Evolutionary conservation across 2,329 filamentous ascomycete genomes (phyloP), one percentile per base, ranked within the genome.

Genomic region (Conoideocrella luteorostrata): DNA sequence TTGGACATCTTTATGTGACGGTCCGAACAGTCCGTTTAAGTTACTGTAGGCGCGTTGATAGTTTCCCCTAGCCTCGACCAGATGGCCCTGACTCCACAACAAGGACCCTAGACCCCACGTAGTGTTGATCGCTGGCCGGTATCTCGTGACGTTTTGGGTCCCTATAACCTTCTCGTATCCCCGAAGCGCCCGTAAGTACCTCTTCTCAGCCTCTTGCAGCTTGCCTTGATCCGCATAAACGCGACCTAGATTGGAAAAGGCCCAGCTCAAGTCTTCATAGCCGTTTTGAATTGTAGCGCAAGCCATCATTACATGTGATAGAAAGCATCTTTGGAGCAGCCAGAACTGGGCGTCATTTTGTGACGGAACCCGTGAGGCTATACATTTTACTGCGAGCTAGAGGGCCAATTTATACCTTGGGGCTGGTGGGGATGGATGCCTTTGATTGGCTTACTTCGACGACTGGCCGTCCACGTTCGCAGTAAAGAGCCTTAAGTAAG

Each of bases 171-270:
- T n/a, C n/a, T n/a, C n/a, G n/a, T n/a, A n/a, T n/a, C n/a, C n/a
- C n/a, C n/a, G n/a, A n/a, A n/a, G n/a, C n/a, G n/a, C n/a, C n/a
- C n/a, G n/a, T n/a, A n/a, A n/a, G n/a, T n/a, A n/a, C n/a, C n/a
- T n/a, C n/a, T n/a, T n/a, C n/a, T n/a, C n/a, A n/a, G n/a, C n/a
- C 36, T 39, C 36, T 26, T 24, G 36, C 12, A 39, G 36, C 22
- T 26, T 39, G 22, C 22, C 36, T 39, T 36, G 34, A 20, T 18
- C 18, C 11, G 34, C 34, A n/a, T 20, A 36, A 18, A 36, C 9
- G 18, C 5, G 9, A 7, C 34, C 34, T 24, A 39, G 20, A n/a
- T 24, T 39, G 36, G 24, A 22, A 24, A 39, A 26, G n/a, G 36
- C 36, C 20, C 36, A 39, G 15, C 23, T 26, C 36, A 39, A 24